These are phyloP conservation scores for Heliamphora ciliata DNA, from an alignment of 179 eudicot species.

Conservation along the genomic window DNA sequence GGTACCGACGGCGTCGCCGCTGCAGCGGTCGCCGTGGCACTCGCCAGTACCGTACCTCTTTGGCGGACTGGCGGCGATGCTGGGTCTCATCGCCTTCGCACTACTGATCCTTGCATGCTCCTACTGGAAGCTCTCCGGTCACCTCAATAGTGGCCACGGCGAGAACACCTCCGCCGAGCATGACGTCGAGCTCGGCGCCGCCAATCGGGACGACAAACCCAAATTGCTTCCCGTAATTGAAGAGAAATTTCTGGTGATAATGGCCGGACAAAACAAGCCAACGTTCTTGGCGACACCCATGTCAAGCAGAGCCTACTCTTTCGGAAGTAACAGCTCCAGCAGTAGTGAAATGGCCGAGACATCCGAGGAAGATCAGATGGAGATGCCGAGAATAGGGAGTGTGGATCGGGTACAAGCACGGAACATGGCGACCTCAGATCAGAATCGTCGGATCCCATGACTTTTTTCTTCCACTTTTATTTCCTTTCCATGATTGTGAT, in stretches of 20 bases:
- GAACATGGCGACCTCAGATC: conserved; percentile 15
- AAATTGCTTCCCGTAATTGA: conserved; percentile 21
- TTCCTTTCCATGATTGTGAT: background rate
- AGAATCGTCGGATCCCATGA: conserved; percentile 7
- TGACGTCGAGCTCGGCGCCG: conserved; percentile 15
- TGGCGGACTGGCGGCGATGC: conserved; percentile 76
- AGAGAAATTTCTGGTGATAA: conserved; percentile 44
- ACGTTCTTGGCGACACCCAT: conserved; percentile 58
- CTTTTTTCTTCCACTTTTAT: background rate
- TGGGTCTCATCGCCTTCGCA: conserved; percentile 70
- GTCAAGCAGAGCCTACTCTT: conserved; percentile 30
- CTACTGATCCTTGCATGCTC: conserved; percentile 68
- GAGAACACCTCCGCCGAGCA: background rate
- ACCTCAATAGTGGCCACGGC: conserved; percentile 20
- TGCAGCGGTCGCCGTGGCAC: conserved; percentile 48
- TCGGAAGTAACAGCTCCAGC: conserved; percentile 22
- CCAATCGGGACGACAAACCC: background rate
- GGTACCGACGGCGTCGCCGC: conserved; percentile 13
- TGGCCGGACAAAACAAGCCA: conserved; percentile 58
- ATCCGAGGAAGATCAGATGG: conserved; percentile 16
- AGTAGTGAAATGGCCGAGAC: conserved; percentile 11
- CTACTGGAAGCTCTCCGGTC: conserved; percentile 47
- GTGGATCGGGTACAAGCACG: conserved; percentile 16
- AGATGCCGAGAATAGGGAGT: conserved; percentile 14
- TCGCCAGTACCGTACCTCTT: conserved; percentile 80